Conservation (phyloP, 345 rosid genomes). For the Lepidium aucheri region DNA sequence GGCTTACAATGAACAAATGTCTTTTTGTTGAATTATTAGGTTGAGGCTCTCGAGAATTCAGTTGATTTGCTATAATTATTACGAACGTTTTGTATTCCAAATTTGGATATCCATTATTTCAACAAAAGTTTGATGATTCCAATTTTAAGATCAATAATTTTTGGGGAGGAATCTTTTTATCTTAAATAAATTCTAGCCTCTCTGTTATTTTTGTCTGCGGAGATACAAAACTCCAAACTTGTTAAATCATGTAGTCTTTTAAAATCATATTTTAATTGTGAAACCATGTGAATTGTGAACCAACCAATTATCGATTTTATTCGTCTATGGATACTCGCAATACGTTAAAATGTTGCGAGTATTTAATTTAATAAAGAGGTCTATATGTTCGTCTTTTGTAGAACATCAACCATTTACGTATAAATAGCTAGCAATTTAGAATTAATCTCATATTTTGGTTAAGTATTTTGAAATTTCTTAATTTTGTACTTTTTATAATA, state of each 20-base stretch:
- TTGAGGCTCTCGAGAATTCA: neutral
- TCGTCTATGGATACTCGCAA: neutral
- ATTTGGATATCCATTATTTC: neutral
- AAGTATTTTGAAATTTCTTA: neutral
- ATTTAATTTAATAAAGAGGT: no score
- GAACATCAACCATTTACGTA: no score
- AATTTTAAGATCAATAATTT: neutral
- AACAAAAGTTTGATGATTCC: no score
- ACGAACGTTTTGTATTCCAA: neutral
- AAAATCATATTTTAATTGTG: neutral
- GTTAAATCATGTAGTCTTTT: neutral
- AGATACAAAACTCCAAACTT: constrained; percentile 3
- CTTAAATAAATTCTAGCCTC: neutral
- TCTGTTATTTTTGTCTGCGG: neutral
- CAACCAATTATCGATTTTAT: neutral
- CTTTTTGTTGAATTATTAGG: neutral
- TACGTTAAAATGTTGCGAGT: neutral
- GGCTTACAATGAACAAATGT: neutral
- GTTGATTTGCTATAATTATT: neutral
- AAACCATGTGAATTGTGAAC: constrained; percentile 2
- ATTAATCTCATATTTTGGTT: neutral
- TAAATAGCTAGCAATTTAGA: no score
- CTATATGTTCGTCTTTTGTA: no score
- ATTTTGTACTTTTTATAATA: neutral
- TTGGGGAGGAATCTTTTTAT: neutral